Evolutionary conservation across 176 grass and related monocot species (phyloP), one percentile per base, ranked within the genome.

Genomic region (Zea mays): DNA sequence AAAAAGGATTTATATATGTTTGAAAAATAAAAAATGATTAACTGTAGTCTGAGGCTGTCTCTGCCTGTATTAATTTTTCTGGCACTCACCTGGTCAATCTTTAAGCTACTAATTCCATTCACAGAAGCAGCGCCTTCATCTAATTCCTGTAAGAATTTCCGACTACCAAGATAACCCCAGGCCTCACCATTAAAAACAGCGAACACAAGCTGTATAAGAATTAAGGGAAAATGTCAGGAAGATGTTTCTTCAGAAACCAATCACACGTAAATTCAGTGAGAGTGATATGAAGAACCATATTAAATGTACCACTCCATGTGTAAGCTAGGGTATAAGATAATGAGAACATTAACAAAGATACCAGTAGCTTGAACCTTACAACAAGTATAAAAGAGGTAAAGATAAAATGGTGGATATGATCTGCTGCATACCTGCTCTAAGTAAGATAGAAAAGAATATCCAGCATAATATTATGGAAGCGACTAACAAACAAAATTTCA

Each of bases 161-260:
- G 83, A 67, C 96, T 98, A 70, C 96, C 96, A 68, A 98, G 89
- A 77, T 98, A 94, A 86, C 96, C 96, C 96, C 96, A 98, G 71
- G 92, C 85, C 82, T 98, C 96, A 79, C 96, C 96, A 44, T 88
- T 90, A 54, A 98, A 94, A 92, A 86, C 78, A 83, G 83, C 83
- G 67, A 98, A 98, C 43, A 94, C 83, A 74, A 98, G 82, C 96
- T 98, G 81, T 70, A 85, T 49, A 14, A 21, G 33, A 48, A 69
- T 63, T 62, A 19, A 19, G 38, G 38, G 14, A 73, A 43, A 59
- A 86, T 81, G 16, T 84, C 20, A 83, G 67, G 54, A 67, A 80
- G 55, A 86, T 17, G 33, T 41, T 72, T 43, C 9, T 54, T 64
- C 16, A 82, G 85, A 54, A 83, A 52, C 16, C 36, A 83, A 74